A percentile compares a stretch with the other conserved stretches of the same genome.
Evolutionary conservation across 23 red algal species (phyloP).

Genomic region (Gracilaria gracilis): DNA sequence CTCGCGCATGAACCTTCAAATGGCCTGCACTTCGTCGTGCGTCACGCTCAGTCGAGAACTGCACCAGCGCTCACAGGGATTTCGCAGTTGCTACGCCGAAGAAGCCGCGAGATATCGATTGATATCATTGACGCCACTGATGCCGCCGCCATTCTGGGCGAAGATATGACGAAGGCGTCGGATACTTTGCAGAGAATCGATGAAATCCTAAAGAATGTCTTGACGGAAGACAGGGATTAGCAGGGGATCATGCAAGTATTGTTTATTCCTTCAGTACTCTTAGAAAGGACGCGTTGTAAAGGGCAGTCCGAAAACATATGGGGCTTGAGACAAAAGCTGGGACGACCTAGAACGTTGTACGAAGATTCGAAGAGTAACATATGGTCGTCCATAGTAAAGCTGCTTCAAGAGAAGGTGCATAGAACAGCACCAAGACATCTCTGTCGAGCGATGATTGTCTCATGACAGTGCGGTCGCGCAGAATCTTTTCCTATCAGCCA

Average conservation of each 20-base stretch:
- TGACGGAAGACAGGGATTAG: background rate
- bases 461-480: too few relatives aligned
- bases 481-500: too few relatives aligned
- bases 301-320: too few relatives aligned
- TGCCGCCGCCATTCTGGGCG: conserved; percentile 38
- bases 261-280: background rate
- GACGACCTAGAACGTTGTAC: too few relatives aligned
- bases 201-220: conserved; percentile 21
- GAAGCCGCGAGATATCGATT: conserved; percentile 19
- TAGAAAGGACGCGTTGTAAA: background rate
- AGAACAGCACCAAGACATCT: too few relatives aligned
- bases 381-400: too few relatives aligned
- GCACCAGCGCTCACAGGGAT: conserved; percentile 51
- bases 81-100: background rate
- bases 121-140: conserved; percentile 44
- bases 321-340: too few relatives aligned
- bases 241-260: background rate
- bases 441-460: too few relatives aligned
- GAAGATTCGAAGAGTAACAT: too few relatives aligned
- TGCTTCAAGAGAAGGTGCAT: too few relatives aligned
- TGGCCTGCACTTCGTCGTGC: conserved; percentile 56
- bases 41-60: conserved; percentile 55
- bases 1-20: conserved; percentile 72
- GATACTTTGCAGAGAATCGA: conserved; percentile 25
- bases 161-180: conserved; percentile 29